Evolutionary conservation across 805 yeast species (phyloP), one percentile per base, ranked within the genome.

Genomic region (Yarrowia hollandica): DNA sequence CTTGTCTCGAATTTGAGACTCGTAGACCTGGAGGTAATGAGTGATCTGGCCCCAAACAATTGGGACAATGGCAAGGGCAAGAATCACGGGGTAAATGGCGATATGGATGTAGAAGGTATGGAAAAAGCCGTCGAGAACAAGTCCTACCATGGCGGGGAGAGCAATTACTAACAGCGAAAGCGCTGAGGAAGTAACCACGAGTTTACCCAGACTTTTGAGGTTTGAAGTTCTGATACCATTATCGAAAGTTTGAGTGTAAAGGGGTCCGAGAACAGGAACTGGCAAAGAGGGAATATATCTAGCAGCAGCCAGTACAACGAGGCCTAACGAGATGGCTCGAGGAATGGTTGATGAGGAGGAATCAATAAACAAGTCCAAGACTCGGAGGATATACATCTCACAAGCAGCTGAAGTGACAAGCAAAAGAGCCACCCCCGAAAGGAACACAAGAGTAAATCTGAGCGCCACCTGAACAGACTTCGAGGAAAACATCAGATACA

Each of bases 1-100:
- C 19, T 68, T 68, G 58, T 72, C 75, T 15, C 71, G 61, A n/a
- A 71, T 67, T 15, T 60, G 35, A 9, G 56, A 34, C 25, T 62
- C 59, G 63, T 63, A 64, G 16, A 37, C 26, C 18, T 42, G 26
- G 35, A 60, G 59, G 21, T 22, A 25, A 8, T 52, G 39, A 11
- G 34, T 57, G 30, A 19, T 15, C 14, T 28, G 39, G 14, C 28
- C 41, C 31, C 37, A 23, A 16, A 31, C 38, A 21, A 42, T 19
- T 25, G 44, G 39, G 8, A 60, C n/a, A 11, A 54, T 25, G 21
- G 52, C 37, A 4, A 55, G 38, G 12, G 62, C 44, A 10, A 60
- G 19, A 3, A 62, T 42, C 21, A 37, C 60, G n/a, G 64, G 65
- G 28, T 62, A 62, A 3, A 39, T 37, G 60, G 52, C 44, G 18